Base-by-base conservation (phyloP, 371 early-diverging fungal genomes). In the Mucor plumbeus region DNA sequence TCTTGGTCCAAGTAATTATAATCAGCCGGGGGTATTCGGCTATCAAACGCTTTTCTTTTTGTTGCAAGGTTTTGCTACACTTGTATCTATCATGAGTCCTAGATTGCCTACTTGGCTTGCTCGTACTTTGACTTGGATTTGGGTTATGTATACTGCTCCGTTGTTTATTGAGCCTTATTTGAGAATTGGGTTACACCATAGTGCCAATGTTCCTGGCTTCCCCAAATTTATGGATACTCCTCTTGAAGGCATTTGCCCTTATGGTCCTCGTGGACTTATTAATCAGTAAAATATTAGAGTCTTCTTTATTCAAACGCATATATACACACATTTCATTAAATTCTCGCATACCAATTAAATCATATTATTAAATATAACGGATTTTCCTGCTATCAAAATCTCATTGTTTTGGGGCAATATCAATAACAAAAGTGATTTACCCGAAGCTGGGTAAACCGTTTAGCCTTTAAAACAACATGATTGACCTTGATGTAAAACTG, bases 91-190 rank as follows among this genome's bases (percentile, higher is more conserved):
- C 5, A 44, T 26, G 13, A 43, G 63, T 34, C 67, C 69, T 8
- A 19, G 38, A 15, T 43, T 75, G 31, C 70, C 72, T 14, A n/a
- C 47, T 11, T 69, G 70, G 75, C 13, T 73, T 0, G 70, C 70
- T 11, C 58, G 72, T 31, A 14, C 39, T 1, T 53, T 80, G 54
- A 77, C 77, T 4, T 59, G 59, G 58, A 4, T 59, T 11, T 80
- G 73, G 64, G 61, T 80, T 7, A 10, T 77, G 4, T 61, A 62
- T 19, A 75, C 77, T 10, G 75, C 67, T 0, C 80, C 80, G 3
- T 54, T 80, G 4, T 80, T 80, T 56, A 60, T 73, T 4, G 76
- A 73, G 19, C 77, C 80, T 3, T 80, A 68, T 61, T 19, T 77
- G 21, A 73, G 76, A 0, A 61, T 73, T n/a, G 74, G 70, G 1